Conservation (phyloP, 345 rosid genomes). For the Limnanthes douglasii region DNA sequence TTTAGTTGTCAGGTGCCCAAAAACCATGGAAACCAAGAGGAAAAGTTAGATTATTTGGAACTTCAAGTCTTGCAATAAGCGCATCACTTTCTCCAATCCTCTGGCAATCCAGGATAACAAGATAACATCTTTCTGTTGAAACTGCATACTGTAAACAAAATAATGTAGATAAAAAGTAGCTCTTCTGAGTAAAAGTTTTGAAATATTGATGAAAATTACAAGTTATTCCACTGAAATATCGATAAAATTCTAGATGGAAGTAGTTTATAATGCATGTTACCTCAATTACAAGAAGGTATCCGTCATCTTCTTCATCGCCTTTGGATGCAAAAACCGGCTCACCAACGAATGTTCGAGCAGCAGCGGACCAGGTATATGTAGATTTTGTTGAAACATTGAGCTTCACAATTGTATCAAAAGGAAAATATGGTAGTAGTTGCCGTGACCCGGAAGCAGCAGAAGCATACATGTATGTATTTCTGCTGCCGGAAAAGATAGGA, state of each 20-base stretch:
- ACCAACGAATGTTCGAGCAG: slow-evolving; percentile 57
- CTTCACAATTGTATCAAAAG: slow-evolving; percentile 73
- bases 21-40: slow-evolving; percentile 92
- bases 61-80: slow-evolving; percentile 52
- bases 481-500: slow-evolving; percentile 43
- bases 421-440: slow-evolving; percentile 52
- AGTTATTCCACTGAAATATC: no score
- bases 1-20: slow-evolving; percentile 26
- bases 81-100: slow-evolving; percentile 70
- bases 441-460: slow-evolving; percentile 65
- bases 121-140: slow-evolving; percentile 58
- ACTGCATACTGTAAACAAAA: slow-evolving; percentile 61
- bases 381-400: slow-evolving; percentile 20
- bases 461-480: slow-evolving; percentile 31
- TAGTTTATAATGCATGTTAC: no score
- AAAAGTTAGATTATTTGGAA: slow-evolving; percentile 61
- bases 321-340: slow-evolving; percentile 72
- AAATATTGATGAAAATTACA: no score
- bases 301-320: slow-evolving; percentile 45
- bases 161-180: no score
- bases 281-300: slow-evolving; percentile 80
- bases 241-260: no score
- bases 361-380: slow-evolving; percentile 37
- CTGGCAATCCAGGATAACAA: slow-evolving; percentile 54
- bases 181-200: no score